phyloP scores from a whole-genome alignment of 1,139 yeast genomes.

The Sugiyamaella pinicola region DNA sequence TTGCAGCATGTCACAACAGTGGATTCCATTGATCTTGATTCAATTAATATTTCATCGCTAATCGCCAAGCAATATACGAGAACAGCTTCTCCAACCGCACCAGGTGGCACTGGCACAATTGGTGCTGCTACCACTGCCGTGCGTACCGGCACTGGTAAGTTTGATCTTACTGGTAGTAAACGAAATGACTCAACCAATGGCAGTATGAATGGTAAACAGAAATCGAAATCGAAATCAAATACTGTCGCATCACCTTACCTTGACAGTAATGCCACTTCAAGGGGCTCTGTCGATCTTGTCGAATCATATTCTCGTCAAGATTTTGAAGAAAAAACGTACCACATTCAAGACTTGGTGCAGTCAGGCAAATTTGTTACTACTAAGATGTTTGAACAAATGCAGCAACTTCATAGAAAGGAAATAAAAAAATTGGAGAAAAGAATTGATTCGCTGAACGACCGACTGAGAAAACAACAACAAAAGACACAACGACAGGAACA shows the following conservation, averaged over 20 bases:
- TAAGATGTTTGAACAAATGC: conserved; percentile 23
- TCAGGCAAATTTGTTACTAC: conserved; percentile 31
- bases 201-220: neutral
- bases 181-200: conserved; percentile 7
- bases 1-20: conserved; percentile 7
- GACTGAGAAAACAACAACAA: conserved; percentile 10
- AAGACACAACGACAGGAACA: neutral
- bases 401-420: conserved; percentile 17
- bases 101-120: neutral
- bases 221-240: neutral
- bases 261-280: neutral
- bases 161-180: neutral
- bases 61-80: neutral
- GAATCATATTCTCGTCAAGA: conserved; percentile 26
- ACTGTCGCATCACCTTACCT: neutral
- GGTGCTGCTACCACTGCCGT: neutral
- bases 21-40: conserved; percentile 7
- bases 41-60: neutral
- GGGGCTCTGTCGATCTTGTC: conserved; percentile 6
- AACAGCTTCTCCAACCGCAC: neutral
- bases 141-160: neutral
- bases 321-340: conserved; percentile 24
- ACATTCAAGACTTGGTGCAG: conserved; percentile 23
- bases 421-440: conserved; percentile 22
- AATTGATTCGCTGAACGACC: conserved; percentile 20